Base-by-base conservation (phyloP, 768 basidiomycete species). In the Kwoniella dejecticola region DNA sequence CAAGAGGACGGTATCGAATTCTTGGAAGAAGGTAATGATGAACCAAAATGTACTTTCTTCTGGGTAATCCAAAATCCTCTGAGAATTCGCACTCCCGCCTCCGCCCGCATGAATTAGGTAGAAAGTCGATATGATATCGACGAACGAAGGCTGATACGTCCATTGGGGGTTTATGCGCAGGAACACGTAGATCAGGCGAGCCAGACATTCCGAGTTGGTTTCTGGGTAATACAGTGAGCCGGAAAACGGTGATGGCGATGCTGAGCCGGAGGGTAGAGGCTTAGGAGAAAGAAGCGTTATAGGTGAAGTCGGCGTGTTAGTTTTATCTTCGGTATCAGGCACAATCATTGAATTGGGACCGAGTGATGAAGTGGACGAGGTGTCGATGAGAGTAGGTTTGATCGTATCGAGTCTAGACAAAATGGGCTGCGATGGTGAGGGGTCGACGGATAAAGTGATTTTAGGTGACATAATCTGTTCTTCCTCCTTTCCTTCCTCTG, bases 11-110 rank as follows among this genome's bases (percentile, higher is more conserved):
- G 63, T 40, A 17, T 68, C 75, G 13, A 73, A 30, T 23, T 74
- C 76, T 6, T 62, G 57, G 61, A 77, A 66, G 11, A 77, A 27
- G 19, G 59, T 67, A 3, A 64, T 56, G 19, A 75, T 64, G 4
- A 66, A 65, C 71, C 71, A 71, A 42, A 71, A 77, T 15, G 71
- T 62, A 38, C 72, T 70, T n/a, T 66, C 69, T 47, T 77, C 75
- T 2, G 29, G 29, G 27, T 60, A 42, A 5, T 27, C 38, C 6
- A 60, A 41, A 7, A 68, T 66, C 21, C 60, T 46, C 33, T 36
- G 33, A 15, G 33, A 7, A 27, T 47, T 63, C 38, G 15, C 54
- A 48, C 23, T 46, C 42, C 23, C 54, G 27, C n/a, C 45, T 49
- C 47, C 57, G n/a, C 54, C 62, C 13, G 46, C 33, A 36, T 63